Evolutionary conservation across 129 eudicot genomes (phyloP).

Genomic region (Centrapalus pauciflorus): DNA sequence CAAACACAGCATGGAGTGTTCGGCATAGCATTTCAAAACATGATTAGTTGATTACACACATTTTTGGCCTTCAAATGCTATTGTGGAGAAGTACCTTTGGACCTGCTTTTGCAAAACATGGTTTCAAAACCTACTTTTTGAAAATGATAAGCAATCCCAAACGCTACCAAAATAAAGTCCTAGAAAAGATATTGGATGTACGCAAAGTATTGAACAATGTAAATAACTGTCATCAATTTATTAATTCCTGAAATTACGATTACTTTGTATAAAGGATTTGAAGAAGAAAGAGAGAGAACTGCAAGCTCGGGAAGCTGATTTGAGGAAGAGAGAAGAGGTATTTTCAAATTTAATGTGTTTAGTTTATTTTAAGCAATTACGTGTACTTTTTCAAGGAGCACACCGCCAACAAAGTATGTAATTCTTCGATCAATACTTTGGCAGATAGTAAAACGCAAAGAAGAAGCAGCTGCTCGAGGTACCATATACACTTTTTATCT

Average conservation of each 20-base stretch:
- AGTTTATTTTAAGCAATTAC: neutral
- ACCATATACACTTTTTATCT: neutral
- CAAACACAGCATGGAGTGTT: no score
- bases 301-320: conserved; percentile 73
- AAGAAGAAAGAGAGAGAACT: conserved; percentile 71
- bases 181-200: neutral
- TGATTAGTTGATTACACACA: no score
- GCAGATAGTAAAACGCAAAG: conserved; percentile 37
- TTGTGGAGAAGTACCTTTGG: no score
- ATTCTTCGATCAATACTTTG: neutral
- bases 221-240: neutral
- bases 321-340: conserved; percentile 82
- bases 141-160: no score
- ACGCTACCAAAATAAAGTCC: neutral
- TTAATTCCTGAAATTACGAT: neutral
- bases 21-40: no score
- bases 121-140: neutral
- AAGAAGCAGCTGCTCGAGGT: conserved; percentile 39
- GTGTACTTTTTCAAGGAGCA: neutral
- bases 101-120: no score
- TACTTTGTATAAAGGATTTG: conserved; percentile 44
- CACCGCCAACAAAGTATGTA: neutral
- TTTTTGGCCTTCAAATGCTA: no score
- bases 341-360: neutral
- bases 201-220: neutral